phyloP scores from a whole-genome alignment of 257 asterid species.

The Cruciata laevipes region DNA sequence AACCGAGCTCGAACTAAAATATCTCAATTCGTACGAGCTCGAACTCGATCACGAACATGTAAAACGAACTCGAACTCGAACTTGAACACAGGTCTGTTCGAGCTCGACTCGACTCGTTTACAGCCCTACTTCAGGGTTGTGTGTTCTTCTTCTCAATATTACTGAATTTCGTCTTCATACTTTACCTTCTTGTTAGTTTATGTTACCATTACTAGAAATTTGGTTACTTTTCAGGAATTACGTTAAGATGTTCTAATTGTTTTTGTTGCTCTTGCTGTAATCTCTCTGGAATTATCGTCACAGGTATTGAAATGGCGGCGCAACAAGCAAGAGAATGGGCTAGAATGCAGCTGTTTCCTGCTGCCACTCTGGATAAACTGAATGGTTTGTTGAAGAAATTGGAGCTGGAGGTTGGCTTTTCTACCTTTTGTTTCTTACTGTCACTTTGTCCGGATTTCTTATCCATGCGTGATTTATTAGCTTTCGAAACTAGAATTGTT shows the following conservation, averaged over 20 bases:
- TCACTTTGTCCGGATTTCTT: neutral
- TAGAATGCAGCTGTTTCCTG: conserved; percentile 82
- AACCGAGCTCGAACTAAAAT: too few species aligned
- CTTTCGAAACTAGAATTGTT: neutral
- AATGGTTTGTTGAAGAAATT: conserved; percentile 67
- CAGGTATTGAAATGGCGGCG: conserved; percentile 59
- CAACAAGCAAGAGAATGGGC: conserved; percentile 76
- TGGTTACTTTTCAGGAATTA: neutral
- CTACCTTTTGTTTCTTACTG: neutral
- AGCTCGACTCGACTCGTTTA: too few species aligned
- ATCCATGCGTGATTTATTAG: neutral
- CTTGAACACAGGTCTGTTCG: too few species aligned
- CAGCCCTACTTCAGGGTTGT: neutral
- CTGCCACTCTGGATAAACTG: conserved; percentile 82
- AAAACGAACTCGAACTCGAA: too few species aligned
- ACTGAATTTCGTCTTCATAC: neutral
- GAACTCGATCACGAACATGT: too few species aligned
- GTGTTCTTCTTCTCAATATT: neutral
- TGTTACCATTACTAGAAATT: neutral
- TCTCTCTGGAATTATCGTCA: conserved; percentile 9
- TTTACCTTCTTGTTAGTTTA: neutral
- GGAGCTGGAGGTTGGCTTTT: conserved; percentile 57
- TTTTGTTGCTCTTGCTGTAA: neutral
- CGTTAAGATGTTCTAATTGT: neutral
- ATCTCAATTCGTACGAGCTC: too few species aligned